Evolutionary conservation across 352 stramenopile species (phyloP).

Genomic region (Pelagophyceae sp.): DNA sequence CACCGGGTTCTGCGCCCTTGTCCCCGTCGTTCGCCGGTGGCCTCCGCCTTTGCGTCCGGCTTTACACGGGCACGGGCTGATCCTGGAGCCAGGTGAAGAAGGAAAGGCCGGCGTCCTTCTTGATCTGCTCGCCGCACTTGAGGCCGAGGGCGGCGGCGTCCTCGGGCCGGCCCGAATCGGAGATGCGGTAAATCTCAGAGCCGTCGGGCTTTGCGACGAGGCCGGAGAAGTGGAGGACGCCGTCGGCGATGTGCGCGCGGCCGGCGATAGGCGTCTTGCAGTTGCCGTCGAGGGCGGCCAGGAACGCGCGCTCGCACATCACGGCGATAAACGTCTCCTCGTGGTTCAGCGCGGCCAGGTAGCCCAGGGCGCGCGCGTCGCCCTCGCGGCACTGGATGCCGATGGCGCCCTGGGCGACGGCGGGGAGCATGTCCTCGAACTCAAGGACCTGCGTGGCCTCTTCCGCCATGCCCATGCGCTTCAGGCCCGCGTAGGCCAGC

Average conservation of each 20-base stretch:
- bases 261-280: slow-evolving; percentile 80
- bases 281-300: slow-evolving; percentile 75
- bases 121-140: slow-evolving; percentile 65
- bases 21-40: no score
- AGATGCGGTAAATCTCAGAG: slow-evolving; percentile 52
- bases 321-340: slow-evolving; percentile 65
- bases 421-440: slow-evolving; percentile 75
- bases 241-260: slow-evolving; percentile 67
- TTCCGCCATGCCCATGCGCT: slow-evolving; percentile 73
- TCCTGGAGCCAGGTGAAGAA: slow-evolving; percentile 50
- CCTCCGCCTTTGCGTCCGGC: no score
- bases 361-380: slow-evolving; percentile 62
- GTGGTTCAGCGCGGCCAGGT: slow-evolving; percentile 66
- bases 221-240: slow-evolving; percentile 66
- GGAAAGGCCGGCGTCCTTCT: slow-evolving; percentile 57
- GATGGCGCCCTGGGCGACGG: slow-evolving; percentile 74
- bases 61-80: background rate
- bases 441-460: slow-evolving; percentile 61
- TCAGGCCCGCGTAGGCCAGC: slow-evolving; percentile 70
- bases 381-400: slow-evolving; percentile 73
- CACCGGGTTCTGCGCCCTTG: no score
- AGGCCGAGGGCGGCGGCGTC: slow-evolving; percentile 64
- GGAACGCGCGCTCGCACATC: slow-evolving; percentile 72
- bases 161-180: slow-evolving; percentile 32
- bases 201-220: slow-evolving; percentile 76